Evolutionary conservation across 768 basidiomycete species (phyloP), one percentile per base, ranked within the genome.

Genomic region (Psilocybe tampanensis): DNA sequence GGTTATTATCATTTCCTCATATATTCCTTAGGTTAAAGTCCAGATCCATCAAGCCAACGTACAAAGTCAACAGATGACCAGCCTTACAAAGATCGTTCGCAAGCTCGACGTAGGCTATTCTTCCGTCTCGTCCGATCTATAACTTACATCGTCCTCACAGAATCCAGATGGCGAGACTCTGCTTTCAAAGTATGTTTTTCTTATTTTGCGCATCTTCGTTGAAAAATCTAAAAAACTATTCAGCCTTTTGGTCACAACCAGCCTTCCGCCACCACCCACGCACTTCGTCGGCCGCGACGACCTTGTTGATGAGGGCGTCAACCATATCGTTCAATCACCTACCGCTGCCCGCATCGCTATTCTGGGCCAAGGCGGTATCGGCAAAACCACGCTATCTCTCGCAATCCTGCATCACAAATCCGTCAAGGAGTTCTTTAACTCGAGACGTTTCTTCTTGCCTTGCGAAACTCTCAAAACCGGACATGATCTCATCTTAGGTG

Each of bases 211-310:
- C 15, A 8, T 17, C 13, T 22, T 17, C 22, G 17, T 29, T 29
- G 23, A 24, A 23, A n/a, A 26, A 26, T 12, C 26, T 11, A 13
- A 22, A 22, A 11, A 3, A 12, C 3, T 17, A 11, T n/a, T 9
- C n/a, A 47, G 45, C n/a, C 24, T 47, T 17, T 22, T 23, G 15
- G 26, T 52, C 23, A 51, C 55, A 26, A 18, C 55, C 23, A 55
- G 32, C 21, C 44, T 41, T 18, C 54, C 54, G n/a, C 36, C 47
- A 9, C 24, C 21, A 12, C 54, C 54, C 2, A 9, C 26, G 8
- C 29, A 36, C 21, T 55, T 55, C 21, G 54, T 55, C 8, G 54
- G 54, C 24, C n/a, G 54, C 41, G 54, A 55, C 43, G 36, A 55
- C 6, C 45, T 55, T 1, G 47, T 55, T 3, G 8, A 22, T 26